Percentiles rank a stretch among this genome's conserved stretches.
Conservation (phyloP, 257 asterid species). For the Nemophila menziesii region DNA sequence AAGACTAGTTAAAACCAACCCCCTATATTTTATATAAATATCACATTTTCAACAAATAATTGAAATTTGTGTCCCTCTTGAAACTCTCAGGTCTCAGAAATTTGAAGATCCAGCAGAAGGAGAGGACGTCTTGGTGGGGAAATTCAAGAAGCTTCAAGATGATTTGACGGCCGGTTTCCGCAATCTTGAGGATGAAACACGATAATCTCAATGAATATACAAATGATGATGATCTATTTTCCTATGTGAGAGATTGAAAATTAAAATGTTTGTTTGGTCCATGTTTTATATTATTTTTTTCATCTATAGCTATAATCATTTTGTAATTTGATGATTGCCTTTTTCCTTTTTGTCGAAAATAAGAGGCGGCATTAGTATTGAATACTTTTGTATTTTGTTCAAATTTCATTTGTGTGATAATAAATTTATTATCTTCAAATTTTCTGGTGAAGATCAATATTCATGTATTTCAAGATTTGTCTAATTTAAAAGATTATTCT, state of each 20-base stretch:
- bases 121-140: conserved; percentile 56
- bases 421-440: too few species aligned
- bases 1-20: too few species aligned
- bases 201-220: conserved; percentile 24
- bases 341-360: neutral
- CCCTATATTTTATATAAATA: too few species aligned
- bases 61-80: too few species aligned
- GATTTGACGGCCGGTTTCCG: conserved; percentile 96
- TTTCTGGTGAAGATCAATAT: too few species aligned
- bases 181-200: conserved; percentile 85
- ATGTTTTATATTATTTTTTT: neutral
- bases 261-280: neutral
- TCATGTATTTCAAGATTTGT: too few species aligned
- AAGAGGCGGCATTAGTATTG: conserved; percentile 1
- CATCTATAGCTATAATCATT: conserved; percentile 1
- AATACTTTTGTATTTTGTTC: neutral
- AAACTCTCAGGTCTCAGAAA: conserved; percentile 71
- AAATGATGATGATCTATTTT: neutral
- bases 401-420: too few species aligned
- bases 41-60: too few species aligned
- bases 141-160: conserved; percentile 77
- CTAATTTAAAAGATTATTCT: too few species aligned
- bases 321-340: neutral
- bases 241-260: neutral
- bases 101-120: conserved; percentile 99